These are phyloP conservation scores for Mycena floridula DNA, from an alignment of 768 basidiomycete genomes.

Conservation along the genomic window DNA sequence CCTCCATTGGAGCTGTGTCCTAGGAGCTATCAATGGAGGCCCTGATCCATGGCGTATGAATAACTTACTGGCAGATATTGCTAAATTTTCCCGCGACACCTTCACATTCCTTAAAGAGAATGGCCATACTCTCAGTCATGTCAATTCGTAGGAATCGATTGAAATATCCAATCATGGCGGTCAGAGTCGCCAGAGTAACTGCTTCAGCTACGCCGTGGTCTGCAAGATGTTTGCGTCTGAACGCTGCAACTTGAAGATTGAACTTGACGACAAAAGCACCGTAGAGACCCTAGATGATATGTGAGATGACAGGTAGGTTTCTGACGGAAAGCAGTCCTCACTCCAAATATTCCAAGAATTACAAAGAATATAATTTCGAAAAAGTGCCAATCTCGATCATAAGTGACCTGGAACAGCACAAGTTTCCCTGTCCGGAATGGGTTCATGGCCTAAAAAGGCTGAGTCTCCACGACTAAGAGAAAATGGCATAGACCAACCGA, in stretches of 20 bases:
- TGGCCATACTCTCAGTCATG: slow-evolving; percentile 95
- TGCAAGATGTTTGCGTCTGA: slow-evolving; percentile 84
- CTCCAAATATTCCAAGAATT: slow-evolving; percentile 93
- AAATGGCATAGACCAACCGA: slow-evolving; percentile 55
- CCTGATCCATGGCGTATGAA: no score
- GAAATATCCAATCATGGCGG: slow-evolving; percentile 88
- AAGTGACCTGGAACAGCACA: slow-evolving; percentile 96
- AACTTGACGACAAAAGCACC: slow-evolving; percentile 97
- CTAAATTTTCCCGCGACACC: slow-evolving; percentile 82
- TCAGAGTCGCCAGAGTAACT: slow-evolving; percentile 77
- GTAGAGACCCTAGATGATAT: slow-evolving; percentile 72
- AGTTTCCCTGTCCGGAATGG: slow-evolving; percentile 97
- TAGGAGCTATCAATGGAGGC: slow-evolving; percentile 26
- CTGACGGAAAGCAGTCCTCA: slow-evolving; percentile 23
- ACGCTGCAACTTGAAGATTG: slow-evolving; percentile 91
- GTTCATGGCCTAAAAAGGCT: slow-evolving; percentile 76
- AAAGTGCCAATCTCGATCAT: slow-evolving; percentile 97
- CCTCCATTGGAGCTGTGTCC: slow-evolving; percentile 87
- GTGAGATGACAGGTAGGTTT: slow-evolving; percentile 10
- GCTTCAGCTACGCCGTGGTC: slow-evolving; percentile 87
- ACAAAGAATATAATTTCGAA: slow-evolving; percentile 98
- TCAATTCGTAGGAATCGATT: slow-evolving; percentile 94
- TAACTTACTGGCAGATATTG: slow-evolving; percentile 89
- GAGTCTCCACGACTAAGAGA: background rate
- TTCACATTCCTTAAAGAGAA: slow-evolving; percentile 94